Evolutionary conservation across 768 basidiomycete species (phyloP).

Genomic region (Lactifluus hygrophoroides): DNA sequence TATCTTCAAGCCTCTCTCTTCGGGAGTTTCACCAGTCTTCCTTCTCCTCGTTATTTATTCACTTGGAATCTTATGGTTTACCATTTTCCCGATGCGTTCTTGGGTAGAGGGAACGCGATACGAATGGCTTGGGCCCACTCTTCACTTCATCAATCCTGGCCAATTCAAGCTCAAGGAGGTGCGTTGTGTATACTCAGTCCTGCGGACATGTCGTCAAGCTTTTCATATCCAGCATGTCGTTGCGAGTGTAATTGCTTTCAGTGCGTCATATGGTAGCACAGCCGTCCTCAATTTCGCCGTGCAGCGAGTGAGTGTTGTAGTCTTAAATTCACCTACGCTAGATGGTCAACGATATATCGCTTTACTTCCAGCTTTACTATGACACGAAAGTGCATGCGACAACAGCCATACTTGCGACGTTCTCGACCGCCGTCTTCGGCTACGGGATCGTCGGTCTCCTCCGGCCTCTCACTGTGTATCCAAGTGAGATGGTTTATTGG

Average conservation of each 20-base stretch:
- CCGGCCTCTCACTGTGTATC: constrained; percentile 50
- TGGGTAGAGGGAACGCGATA: constrained; percentile 39
- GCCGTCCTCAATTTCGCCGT: constrained; percentile 56
- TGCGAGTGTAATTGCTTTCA: constrained; percentile 47
- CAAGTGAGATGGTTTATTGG: constrained; percentile 61
- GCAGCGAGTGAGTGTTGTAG: constrained; percentile 38
- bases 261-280: constrained; percentile 43
- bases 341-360: background rate
- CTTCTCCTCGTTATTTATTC: constrained; percentile 46
- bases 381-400: constrained; percentile 45
- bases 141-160: constrained; percentile 49
- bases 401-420: constrained; percentile 52
- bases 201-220: background rate
- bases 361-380: constrained; percentile 42
- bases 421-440: constrained; percentile 59
- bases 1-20: constrained; percentile 47
- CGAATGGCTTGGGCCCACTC: constrained; percentile 31
- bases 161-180: constrained; percentile 54
- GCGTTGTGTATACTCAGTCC: constrained; percentile 2
- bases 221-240: constrained; percentile 41
- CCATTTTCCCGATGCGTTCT: constrained; percentile 35
- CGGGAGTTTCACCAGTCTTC: constrained; percentile 46
- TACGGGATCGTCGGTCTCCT: constrained; percentile 54
- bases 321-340: background rate
- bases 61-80: constrained; percentile 43